phyloP scores from a whole-genome alignment of 2,329 filamentous ascomycete species.

The Pseudonectria foliicola region DNA sequence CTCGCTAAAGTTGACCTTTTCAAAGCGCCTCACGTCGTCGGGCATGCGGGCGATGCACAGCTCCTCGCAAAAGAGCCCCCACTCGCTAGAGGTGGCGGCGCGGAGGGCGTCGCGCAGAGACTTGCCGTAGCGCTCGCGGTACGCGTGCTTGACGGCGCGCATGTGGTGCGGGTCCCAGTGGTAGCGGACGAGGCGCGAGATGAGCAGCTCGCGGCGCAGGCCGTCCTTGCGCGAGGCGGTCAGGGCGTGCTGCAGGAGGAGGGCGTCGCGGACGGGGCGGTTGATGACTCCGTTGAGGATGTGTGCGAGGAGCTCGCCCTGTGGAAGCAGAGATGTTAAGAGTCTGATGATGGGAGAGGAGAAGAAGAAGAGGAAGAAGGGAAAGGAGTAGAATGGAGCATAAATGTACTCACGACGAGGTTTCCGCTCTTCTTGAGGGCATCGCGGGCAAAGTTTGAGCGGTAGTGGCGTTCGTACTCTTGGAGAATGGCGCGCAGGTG shows the following conservation, averaged over 20 bases:
- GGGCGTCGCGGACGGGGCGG: slow-evolving; percentile 83
- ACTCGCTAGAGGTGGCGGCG: slow-evolving; percentile 69
- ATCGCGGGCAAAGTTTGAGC: slow-evolving; percentile 78
- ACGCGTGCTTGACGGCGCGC: slow-evolving; percentile 71
- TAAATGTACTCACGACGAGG: slow-evolving; percentile 80
- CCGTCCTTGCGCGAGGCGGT: slow-evolving; percentile 63
- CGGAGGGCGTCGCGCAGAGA: slow-evolving; percentile 72
- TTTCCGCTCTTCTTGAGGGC: slow-evolving; percentile 86
- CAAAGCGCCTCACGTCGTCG: slow-evolving; percentile 49
- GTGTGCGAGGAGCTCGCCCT: slow-evolving; percentile 93
- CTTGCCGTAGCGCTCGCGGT: slow-evolving; percentile 66
- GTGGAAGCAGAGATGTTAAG: slow-evolving; percentile 5
- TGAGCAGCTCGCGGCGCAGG: slow-evolving; percentile 76
- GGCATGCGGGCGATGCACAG: slow-evolving; percentile 58
- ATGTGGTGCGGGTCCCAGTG: slow-evolving; percentile 90
- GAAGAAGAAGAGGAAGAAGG: slow-evolving; percentile 2
- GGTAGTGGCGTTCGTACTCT: slow-evolving; percentile 66
- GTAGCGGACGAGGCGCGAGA: slow-evolving; percentile 77
- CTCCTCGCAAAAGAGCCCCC: slow-evolving; percentile 67
- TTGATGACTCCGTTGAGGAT: slow-evolving; percentile 97
- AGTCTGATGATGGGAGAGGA: neutral
- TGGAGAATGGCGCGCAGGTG: slow-evolving; percentile 76
- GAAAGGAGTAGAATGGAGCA: neutral
- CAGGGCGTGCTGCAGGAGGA: slow-evolving; percentile 86
- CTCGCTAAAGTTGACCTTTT: slow-evolving; percentile 26